Percentiles rank a stretch among this genome's conserved stretches.
These are phyloP conservation scores for Talaromyces marneffei DNA, from an alignment of 2,329 filamentous ascomycete species.

Conservation along the genomic window DNA sequence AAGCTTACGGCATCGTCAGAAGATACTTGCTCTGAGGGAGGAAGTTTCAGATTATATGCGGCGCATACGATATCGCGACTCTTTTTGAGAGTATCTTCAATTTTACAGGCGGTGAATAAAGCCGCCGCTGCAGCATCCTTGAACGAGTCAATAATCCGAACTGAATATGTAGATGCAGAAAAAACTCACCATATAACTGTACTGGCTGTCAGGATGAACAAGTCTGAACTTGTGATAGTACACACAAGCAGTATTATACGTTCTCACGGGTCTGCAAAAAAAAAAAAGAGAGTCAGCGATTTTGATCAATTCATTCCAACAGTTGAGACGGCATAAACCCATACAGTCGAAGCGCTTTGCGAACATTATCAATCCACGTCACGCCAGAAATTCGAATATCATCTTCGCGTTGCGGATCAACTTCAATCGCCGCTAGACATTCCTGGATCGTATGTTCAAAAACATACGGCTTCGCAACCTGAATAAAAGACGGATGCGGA, in stretches of 20 bases:
- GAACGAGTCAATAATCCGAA: background rate
- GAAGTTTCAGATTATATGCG: slow-evolving; percentile 74
- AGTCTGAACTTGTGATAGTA: slow-evolving; percentile 95
- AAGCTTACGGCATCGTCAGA: slow-evolving; percentile 71
- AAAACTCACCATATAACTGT: slow-evolving; percentile 58
- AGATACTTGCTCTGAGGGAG: slow-evolving; percentile 61
- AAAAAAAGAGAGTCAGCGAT: slow-evolving; percentile 5
- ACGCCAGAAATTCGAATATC: slow-evolving; percentile 77
- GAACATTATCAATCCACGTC: slow-evolving; percentile 79
- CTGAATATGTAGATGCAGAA: background rate
- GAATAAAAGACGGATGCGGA: slow-evolving; percentile 59
- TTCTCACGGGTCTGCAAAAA: slow-evolving; percentile 85
- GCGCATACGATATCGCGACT: slow-evolving; percentile 87
- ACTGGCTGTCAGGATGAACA: slow-evolving; percentile 76
- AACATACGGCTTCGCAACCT: slow-evolving; percentile 67
- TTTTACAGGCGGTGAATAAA: slow-evolving; percentile 90
- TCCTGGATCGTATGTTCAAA: slow-evolving; percentile 74
- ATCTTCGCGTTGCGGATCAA: slow-evolving; percentile 74
- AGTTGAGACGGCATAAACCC: slow-evolving; percentile 26
- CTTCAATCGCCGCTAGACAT: slow-evolving; percentile 62
- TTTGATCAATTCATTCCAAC: background rate
- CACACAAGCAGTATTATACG: slow-evolving; percentile 82
- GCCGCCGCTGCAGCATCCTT: slow-evolving; percentile 82
- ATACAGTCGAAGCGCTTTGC: slow-evolving; percentile 71
- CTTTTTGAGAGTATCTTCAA: slow-evolving; percentile 97